Base-by-base conservation (phyloP, 768 basidiomycete species). In the Clavulina sp. region DNA sequence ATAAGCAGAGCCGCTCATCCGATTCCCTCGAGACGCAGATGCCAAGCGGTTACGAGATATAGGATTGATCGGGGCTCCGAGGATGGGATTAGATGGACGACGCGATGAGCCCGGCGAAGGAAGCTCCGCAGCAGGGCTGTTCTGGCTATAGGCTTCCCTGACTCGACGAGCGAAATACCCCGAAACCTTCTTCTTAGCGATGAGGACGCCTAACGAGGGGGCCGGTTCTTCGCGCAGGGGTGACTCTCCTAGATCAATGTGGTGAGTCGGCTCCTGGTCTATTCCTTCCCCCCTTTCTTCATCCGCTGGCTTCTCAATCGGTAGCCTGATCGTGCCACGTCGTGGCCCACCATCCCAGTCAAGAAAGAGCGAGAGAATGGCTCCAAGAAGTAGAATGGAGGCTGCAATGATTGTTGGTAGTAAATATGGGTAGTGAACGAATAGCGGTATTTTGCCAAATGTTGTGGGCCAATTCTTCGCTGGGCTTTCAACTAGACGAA, bases 321-420 rank as follows among this genome's bases (percentile, higher is more conserved):
- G 72, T 7, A 99, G 76, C 13, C 76, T 80, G 54, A 99, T 95
- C 0, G 81, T 77, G 3, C 87, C 84, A 57, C 84, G 76, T 50
- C 85, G 74, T 16, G 89, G 84, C 6, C 93, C 92, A 50, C 88
- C 95, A 62, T 99, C 91, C 52, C 73, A 80, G 18, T 79, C 84
- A 40, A 99, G 77, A 72, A 96, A 95, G 57, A 87, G 78, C 0
- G 81, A 80, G 30, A 97, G 70, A 49, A 95, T 57, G 3, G 87
- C 81, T n/a, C 92, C 92, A 38, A 69, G 69, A 52, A 86, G 65
- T 4, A 87, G 87, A 46, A 96, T 73, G 5, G 71, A 66, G 2
- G 83, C 78, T 31, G 89, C 89, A 43, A 92, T 65, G 19, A 71
- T 68, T 60, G 84, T 87, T 1, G 95, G 92, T 16, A 99, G 70